A percentile compares a stretch with the other conserved stretches of the same genome.
phyloP scores from a whole-genome alignment of 2,329 filamentous ascomycete species.

The Chalaropsis thielavioides region DNA sequence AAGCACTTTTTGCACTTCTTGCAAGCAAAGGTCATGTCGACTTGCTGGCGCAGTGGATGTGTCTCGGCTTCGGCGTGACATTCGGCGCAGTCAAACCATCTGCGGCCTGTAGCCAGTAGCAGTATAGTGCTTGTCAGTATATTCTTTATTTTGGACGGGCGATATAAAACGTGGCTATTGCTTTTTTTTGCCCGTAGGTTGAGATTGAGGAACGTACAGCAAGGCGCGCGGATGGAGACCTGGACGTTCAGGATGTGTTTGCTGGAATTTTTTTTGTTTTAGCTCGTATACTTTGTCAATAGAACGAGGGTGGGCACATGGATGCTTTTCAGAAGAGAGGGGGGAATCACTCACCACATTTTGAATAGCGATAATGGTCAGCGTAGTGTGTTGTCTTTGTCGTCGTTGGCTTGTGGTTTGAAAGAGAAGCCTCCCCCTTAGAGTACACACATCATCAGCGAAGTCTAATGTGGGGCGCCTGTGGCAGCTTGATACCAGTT shows the following conservation, averaged over 20 bases:
- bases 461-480: not conserved
- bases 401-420: not conserved
- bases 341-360: conserved; percentile 28
- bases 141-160: no score
- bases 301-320: conserved; percentile 14
- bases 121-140: not conserved
- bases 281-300: not conserved
- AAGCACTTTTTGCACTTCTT: conserved; percentile 99
- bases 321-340: no score
- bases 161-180: not conserved
- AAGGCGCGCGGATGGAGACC: conserved; percentile 86
- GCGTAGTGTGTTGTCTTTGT: not conserved
- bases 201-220: conserved; percentile 48
- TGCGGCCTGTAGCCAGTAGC: conserved; percentile 45
- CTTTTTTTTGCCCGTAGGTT: not conserved
- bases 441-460: not conserved
- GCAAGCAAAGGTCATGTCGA: conserved; percentile 91
- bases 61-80: conserved; percentile 74
- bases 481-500: not conserved
- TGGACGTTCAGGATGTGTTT: conserved; percentile 98
- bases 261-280: conserved; percentile 35
- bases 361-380: not conserved
- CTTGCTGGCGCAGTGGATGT: conserved; percentile 59
- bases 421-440: not conserved
- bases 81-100: conserved; percentile 98